Percentiles rank a stretch among this genome's conserved stretches.
These are phyloP conservation scores for barley (Hordeum vulgare) DNA, from an alignment of 176 grass and related monocot species.

Conservation along the genomic window DNA sequence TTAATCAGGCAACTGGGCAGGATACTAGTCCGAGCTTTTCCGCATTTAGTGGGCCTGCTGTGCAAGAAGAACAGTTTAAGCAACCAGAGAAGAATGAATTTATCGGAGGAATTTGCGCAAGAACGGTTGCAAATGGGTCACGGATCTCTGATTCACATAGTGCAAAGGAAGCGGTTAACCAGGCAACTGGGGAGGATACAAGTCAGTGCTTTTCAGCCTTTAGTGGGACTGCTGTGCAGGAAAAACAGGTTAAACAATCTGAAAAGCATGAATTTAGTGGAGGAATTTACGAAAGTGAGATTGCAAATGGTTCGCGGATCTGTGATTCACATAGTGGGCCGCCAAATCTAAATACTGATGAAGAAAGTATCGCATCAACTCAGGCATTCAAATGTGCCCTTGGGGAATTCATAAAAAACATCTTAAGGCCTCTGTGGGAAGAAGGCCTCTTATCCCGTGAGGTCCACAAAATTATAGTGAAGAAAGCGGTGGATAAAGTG, in stretches of 20 bases:
- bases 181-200: neutral
- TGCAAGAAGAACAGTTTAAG: neutral
- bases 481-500: constrained; percentile 40
- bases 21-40: constrained; percentile 5
- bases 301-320: neutral
- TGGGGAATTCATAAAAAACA: constrained; percentile 35
- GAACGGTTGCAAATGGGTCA: neutral
- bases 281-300: constrained; percentile 2
- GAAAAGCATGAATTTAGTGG: neutral
- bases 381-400: constrained; percentile 26
- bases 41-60: neutral
- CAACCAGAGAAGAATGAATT: constrained; percentile 14
- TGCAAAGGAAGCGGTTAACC: neutral
- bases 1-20: neutral
- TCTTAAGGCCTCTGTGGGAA: constrained; percentile 38
- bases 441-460: constrained; percentile 26
- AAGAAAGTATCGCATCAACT: neutral
- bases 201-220: constrained; percentile 10
- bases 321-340: constrained; percentile 27
- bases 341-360: neutral
- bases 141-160: constrained; percentile 27
- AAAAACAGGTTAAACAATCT: neutral
- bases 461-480: constrained; percentile 31
- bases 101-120: neutral
- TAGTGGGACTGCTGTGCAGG: neutral